A percentile compares a stretch with the other conserved stretches of the same genome.
Evolutionary conservation across 2,329 filamentous ascomycete species (phyloP).

Genomic region (Pseudogymnoascus sp.): DNA sequence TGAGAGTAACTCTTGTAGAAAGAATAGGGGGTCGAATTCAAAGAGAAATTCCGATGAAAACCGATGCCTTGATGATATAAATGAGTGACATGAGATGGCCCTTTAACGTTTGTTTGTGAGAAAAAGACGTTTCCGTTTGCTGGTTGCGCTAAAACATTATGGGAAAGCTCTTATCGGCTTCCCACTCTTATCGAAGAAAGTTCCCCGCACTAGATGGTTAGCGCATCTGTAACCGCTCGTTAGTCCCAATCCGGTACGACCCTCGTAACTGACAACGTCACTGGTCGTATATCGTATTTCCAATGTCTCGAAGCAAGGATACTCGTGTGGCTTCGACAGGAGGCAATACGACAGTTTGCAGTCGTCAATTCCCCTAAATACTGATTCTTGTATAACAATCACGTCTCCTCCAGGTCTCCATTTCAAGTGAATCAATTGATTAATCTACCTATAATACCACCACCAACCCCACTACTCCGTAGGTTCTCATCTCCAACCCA

Average conservation of each 20-base stretch:
- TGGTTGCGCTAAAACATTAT: background rate
- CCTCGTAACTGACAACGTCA: background rate
- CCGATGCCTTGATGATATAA: background rate
- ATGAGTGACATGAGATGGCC: background rate
- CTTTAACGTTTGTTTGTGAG: background rate
- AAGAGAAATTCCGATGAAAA: conserved; percentile 3
- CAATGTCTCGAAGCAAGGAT: background rate
- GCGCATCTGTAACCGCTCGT: background rate
- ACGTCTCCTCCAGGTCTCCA: background rate
- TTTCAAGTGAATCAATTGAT: background rate
- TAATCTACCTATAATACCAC: background rate
- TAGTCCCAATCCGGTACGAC: background rate
- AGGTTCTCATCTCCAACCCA: background rate
- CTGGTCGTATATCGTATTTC: background rate
- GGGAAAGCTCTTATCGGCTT: conserved; percentile 6
- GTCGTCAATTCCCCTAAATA: background rate
- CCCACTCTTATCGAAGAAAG: background rate
- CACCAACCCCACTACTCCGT: background rate
- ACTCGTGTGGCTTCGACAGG: background rate
- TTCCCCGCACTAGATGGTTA: background rate
- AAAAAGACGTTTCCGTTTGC: background rate
- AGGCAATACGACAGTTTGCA: background rate
- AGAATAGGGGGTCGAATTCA: background rate
- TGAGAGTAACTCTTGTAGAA: background rate
- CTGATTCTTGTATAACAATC: background rate